Base-by-base conservation (phyloP, 2,329 filamentous ascomycete species). In the Venturia carpophila region DNA sequence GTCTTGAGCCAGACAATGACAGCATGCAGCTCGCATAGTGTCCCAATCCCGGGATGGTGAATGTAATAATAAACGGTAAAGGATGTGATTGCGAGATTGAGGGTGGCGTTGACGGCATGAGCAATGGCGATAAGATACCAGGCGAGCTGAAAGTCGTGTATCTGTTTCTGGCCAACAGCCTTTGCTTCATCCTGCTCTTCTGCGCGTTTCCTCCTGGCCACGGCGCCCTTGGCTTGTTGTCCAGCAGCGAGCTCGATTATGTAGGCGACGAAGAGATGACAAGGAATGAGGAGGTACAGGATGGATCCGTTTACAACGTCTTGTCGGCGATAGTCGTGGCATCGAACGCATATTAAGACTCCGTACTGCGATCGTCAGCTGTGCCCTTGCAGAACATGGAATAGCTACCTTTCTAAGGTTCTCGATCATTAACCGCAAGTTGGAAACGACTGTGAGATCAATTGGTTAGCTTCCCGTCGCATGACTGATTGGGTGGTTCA, bases 1-100 rank as follows among this genome's bases (percentile, higher is more conserved):
- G 90, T 92, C 80, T 99, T 99, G 71, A 99, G 84, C 88, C 92
- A 97, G 62, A 97, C 92, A 65, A 97, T 90, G 71, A 97, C 87
- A 68, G 92, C 92, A 74, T 99, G 94, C 67, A 96, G 78, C 76
- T 97, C 90, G 68, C 90, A 92, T 61, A 96, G 79, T 0, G 92
- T 96, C 52, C 94, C 94, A 70, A 99, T 95, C 21, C 96, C 83
- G 0, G 94, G 94, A 75, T 99, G 94, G 75, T 96, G 86, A 69
- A 99, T 90, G 75, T 90, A 83, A 75, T 88, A 93, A 79, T 96
- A 99, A 21, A 99, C 92, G 21, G 92, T 86, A 68, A 87, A 86
- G 60, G 90, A 94, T 10, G 92, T 91, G 68, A 95, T 84, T 49
- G 85, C 82, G 24, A 97, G 84, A 67, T 91, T 92, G 27, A 92